Base-by-base conservation (phyloP, 352 stramenopile species). In the Pythium guiyangense region DNA sequence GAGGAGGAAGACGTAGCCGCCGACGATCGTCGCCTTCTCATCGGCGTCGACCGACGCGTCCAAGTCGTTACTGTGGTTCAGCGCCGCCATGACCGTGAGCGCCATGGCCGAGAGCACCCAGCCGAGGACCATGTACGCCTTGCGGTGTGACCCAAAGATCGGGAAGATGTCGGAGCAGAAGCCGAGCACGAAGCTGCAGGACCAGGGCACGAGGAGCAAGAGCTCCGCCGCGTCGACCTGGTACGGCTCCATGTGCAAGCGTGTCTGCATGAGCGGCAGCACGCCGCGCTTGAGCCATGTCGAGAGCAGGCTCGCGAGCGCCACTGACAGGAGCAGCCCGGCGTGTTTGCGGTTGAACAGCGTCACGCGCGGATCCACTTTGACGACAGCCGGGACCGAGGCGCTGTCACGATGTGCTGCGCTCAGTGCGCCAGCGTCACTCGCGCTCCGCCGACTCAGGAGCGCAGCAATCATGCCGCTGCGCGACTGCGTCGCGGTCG, bases 221-320 rank as follows among this genome's bases (percentile, higher is more conserved):
- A 79, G 58, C 17, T 65, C 52, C 6, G 70, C 70, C 14, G 70
- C 70, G 45, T 74, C 62, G 11, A 66, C 44, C 54, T 79, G 72
- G 40, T 77, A 74, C 45, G 54, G 34, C 44, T 74, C 48, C 67
- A 82, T 72, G 35, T 70, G 35, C 3, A 82, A 49, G 48, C 76
- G 62, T 4, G 10, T 26, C 43, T 75, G 48, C 42, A 82, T 62
- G n/a, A 82, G 56, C 37, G 63, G 62, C 2, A 82, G 35, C n/a
- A 82, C 59, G 2, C 67, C 69, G n/a, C 66, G 68, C 35, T 82
- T 77, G n/a, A 82, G 52, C 61, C 67, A 77, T 31, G 52, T 72
- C 29, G 60, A 73, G 17, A 82, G n/a, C 15, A 82, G 54, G 20
- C 70, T 74, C 45, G 73, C 67, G 31, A 70, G 64, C 22, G 59